These are phyloP conservation scores for Tetrastigma voinierianum DNA, from an alignment of 164 flowering plant genomes.

Conservation along the genomic window DNA sequence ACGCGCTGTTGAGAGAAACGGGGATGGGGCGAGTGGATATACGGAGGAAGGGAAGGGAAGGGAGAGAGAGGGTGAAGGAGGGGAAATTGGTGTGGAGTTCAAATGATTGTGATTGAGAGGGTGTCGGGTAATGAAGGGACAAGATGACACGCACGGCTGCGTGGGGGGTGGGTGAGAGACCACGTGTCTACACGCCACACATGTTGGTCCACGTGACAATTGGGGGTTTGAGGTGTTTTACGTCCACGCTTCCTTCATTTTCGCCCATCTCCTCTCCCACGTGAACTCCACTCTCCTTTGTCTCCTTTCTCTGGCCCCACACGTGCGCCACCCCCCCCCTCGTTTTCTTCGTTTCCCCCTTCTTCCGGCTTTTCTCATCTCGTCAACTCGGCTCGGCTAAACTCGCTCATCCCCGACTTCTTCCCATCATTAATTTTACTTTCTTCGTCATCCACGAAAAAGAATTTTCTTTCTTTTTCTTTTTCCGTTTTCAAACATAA, in stretches of 20 bases:
- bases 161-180: slow-evolving; percentile 13
- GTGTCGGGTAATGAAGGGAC: slow-evolving; percentile 57
- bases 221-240: slow-evolving; percentile 17
- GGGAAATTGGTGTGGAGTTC: slow-evolving; percentile 9
- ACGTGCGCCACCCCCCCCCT: not conserved
- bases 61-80: not conserved
- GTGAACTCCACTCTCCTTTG: slow-evolving; percentile 52
- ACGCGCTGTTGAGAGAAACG: no score
- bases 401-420: no score
- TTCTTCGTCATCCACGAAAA: no score
- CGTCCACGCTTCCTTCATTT: slow-evolving; percentile 23
- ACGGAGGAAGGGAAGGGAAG: not conserved
- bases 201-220: slow-evolving; percentile 72
- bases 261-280: slow-evolving; percentile 51
- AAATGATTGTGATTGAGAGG: slow-evolving; percentile 60
- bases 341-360: not conserved
- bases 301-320: no score
- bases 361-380: no score
- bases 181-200: slow-evolving; percentile 51
- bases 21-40: no score
- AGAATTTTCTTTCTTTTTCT: no score
- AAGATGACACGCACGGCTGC: slow-evolving; percentile 55
- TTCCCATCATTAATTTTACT: no score
- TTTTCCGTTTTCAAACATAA: no score
- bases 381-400: not conserved